Percentiles rank a stretch among this genome's conserved stretches.
phyloP scores from a whole-genome alignment of 306 rosid species.

The Lathyrus tuberosus region DNA sequence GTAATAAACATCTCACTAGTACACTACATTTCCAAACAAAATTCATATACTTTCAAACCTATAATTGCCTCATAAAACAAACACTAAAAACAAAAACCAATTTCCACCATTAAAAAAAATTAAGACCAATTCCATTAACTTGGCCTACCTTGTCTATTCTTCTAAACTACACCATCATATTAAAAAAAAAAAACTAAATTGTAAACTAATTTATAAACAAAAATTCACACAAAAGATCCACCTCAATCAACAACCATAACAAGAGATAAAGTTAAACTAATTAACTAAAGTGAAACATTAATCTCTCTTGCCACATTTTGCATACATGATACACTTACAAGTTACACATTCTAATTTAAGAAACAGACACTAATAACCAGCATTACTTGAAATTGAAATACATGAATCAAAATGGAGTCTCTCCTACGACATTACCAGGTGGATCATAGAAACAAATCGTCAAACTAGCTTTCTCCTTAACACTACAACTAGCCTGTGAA shows the following conservation, averaged over 20 bases:
- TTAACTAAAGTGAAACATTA: background rate
- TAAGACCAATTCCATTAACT: too few species aligned
- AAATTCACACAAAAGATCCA: conserved; percentile 4
- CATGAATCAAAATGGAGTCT: conserved; percentile 58
- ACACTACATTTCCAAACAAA: too few species aligned
- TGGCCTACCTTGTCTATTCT: too few species aligned
- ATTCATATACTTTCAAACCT: too few species aligned
- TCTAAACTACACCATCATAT: too few species aligned
- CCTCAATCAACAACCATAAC: background rate
- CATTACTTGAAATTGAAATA: background rate
- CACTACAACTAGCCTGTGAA: conserved; percentile 57
- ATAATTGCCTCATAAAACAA: too few species aligned
- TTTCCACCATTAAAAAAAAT: too few species aligned
- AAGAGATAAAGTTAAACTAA: background rate
- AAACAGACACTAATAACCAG: too few species aligned
- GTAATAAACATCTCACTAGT: too few species aligned
- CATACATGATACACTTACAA: too few species aligned
- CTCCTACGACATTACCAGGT: conserved; percentile 74
- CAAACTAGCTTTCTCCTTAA: conserved; percentile 53
- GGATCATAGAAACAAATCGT: conserved; percentile 79
- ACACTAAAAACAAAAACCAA: too few species aligned
- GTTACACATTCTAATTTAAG: background rate
- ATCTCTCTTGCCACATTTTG: too few species aligned
- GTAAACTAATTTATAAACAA: background rate
- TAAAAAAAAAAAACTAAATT: background rate